phyloP scores from a whole-genome alignment of 2,329 filamentous ascomycete species.

The Geosmithia morbida region DNA sequence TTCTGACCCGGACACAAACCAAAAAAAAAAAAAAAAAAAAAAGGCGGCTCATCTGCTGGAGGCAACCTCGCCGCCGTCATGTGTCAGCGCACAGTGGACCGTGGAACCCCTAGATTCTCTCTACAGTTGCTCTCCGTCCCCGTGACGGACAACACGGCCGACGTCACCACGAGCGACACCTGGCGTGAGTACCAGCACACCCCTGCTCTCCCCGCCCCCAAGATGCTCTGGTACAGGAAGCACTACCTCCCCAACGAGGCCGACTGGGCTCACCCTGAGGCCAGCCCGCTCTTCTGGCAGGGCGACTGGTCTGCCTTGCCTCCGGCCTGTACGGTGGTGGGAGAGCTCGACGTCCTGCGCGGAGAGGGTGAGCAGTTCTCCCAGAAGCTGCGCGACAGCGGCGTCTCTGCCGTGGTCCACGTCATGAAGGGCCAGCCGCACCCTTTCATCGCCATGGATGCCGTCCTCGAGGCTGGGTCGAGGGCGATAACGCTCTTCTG shows the following conservation, averaged over 20 bases:
- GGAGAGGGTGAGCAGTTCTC: conserved; percentile 38
- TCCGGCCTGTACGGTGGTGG: conserved; percentile 32
- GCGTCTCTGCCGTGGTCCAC: conserved; percentile 28
- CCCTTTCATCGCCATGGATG: conserved; percentile 44
- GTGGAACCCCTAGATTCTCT: conserved; percentile 13
- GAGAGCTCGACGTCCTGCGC: conserved; percentile 40
- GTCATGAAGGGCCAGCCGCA: conserved; percentile 16
- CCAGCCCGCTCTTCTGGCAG: conserved; percentile 35
- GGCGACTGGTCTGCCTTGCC: conserved; percentile 35
- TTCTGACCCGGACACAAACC: neutral
- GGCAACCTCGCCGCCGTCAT: conserved; percentile 37
- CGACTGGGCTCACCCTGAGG: conserved; percentile 33
- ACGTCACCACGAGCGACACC: conserved; percentile 18
- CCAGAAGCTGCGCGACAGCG: conserved; percentile 27
- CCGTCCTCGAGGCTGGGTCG: conserved; percentile 32
- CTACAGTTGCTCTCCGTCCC: conserved; percentile 41
- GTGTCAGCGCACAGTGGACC: conserved; percentile 30
- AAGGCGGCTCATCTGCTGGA: conserved; percentile 25
- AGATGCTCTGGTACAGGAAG: conserved; percentile 47
- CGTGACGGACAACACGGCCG: conserved; percentile 42
- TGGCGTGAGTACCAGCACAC: conserved; percentile 35
- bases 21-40: too few species aligned
- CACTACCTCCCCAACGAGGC: conserved; percentile 36
- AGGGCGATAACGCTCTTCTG: conserved; percentile 30
- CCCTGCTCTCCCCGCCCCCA: conserved; percentile 35